Evolutionary conservation across 2,329 filamentous ascomycete species (phyloP).

Genomic region (Chalaropsis thielavioides): DNA sequence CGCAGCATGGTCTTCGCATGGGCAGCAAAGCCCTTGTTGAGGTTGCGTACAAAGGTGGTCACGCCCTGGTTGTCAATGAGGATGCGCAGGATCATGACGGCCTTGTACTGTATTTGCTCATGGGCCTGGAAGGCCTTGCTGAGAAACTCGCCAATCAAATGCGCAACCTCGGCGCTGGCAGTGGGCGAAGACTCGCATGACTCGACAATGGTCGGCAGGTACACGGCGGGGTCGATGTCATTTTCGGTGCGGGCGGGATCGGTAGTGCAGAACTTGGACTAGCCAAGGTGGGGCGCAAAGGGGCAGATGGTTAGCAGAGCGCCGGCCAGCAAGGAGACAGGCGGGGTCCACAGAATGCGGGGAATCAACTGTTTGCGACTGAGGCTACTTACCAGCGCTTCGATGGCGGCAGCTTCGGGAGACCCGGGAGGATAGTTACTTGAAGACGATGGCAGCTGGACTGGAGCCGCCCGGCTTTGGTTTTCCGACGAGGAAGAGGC

Average conservation of each 20-base stretch:
- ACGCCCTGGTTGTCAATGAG: constrained; percentile 75
- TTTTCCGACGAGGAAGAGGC: not conserved
- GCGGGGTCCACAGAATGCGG: not conserved
- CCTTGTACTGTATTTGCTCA: constrained; percentile 78
- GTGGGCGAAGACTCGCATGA: constrained; percentile 80
- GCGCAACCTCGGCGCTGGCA: constrained; percentile 69
- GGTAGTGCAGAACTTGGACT: constrained; percentile 15
- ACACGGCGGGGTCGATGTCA: constrained; percentile 62
- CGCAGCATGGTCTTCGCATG: constrained; percentile 62
- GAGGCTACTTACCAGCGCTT: constrained; percentile 11
- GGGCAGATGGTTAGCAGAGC: not conserved
- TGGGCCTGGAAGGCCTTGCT: constrained; percentile 51
- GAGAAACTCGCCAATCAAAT: constrained; percentile 69
- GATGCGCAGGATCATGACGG: constrained; percentile 89
- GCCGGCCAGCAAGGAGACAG: not conserved
- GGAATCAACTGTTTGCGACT: not conserved
- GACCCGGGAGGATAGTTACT: constrained; percentile 11
- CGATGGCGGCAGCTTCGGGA: constrained; percentile 13
- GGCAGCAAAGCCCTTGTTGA: constrained; percentile 72
- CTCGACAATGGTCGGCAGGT: constrained; percentile 87
- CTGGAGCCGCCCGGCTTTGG: not conserved
- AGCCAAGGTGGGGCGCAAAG: not conserved
- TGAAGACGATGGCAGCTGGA: not conserved
- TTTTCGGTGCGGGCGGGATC: constrained; percentile 12
- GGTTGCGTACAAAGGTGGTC: constrained; percentile 72